These are phyloP conservation scores for Parietaria judaica DNA, from an alignment of 306 rosid genomes.

Conservation along the genomic window DNA sequence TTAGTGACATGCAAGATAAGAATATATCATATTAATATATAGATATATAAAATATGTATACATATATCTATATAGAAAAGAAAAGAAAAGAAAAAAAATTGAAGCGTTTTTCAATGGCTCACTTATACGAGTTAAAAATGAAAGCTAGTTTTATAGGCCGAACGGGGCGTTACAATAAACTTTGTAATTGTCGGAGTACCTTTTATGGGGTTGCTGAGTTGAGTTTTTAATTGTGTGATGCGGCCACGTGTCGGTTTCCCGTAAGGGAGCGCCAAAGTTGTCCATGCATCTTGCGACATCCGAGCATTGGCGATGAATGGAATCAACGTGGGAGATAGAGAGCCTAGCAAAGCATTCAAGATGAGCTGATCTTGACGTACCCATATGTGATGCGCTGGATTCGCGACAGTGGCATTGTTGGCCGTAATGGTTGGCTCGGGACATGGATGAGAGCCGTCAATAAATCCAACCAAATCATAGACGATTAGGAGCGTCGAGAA, in stretches of 20 bases:
- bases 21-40: no score
- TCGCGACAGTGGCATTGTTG: not conserved
- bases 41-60: no score
- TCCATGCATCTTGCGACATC: slow-evolving; percentile 4
- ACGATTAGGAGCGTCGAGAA: not conserved
- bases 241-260: not conserved
- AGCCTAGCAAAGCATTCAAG: not conserved
- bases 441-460: not conserved
- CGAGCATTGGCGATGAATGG: not conserved
- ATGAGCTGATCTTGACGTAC: slow-evolving; percentile 4
- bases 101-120: no score
- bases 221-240: not conserved
- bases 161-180: no score
- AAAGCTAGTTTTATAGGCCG: no score
- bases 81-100: no score
- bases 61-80: no score
- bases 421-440: not conserved
- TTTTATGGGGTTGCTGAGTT: not conserved
- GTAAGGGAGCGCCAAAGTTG: not conserved
- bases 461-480: not conserved
- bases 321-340: not conserved
- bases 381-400: not conserved
- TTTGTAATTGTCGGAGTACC: not conserved
- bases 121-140: no score
- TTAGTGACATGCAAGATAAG: no score